These are phyloP conservation scores for Talaromyces sp. DNA, from an alignment of 2,329 filamentous ascomycete species.

Conservation along the genomic window DNA sequence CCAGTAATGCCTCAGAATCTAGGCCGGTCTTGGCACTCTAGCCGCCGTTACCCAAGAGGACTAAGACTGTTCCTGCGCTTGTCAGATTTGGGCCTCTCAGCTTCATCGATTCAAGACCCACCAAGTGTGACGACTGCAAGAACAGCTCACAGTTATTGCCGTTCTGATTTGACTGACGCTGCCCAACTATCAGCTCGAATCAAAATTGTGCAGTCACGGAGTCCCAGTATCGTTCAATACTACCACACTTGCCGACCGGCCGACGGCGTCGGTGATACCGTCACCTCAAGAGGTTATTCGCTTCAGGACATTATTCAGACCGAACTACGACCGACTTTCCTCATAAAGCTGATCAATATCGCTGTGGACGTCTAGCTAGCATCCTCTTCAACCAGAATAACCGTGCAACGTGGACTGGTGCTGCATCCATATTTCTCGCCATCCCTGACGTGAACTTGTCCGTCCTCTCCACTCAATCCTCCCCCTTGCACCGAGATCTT, in stretches of 20 bases:
- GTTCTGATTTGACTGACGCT: neutral
- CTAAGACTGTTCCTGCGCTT: slow-evolving; percentile 4
- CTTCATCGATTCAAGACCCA: slow-evolving; percentile 4
- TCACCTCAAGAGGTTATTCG: neutral
- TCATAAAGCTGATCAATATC: neutral
- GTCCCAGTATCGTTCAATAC: neutral
- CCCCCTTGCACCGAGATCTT: slow-evolving; percentile 13
- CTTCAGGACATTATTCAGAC: neutral
- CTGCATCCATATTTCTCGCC: slow-evolving; percentile 6
- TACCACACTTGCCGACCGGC: neutral
- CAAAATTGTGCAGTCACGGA: neutral
- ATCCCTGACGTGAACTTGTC: slow-evolving; percentile 11
- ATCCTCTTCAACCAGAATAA: neutral
- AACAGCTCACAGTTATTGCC: neutral
- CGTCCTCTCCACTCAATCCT: slow-evolving; percentile 8
- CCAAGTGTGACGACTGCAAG: slow-evolving; percentile 10
- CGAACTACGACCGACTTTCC: neutral
- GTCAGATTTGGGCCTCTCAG: slow-evolving; percentile 7
- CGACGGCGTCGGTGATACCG: neutral
- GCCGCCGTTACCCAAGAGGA: neutral
- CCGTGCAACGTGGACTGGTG: slow-evolving; percentile 8
- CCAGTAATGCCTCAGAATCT: neutral
- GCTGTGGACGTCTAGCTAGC: neutral
- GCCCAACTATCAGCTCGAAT: neutral
- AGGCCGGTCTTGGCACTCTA: neutral